phyloP scores from a whole-genome alignment of 176 grass and related monocot species.

The Phoenix dactylifera region DNA sequence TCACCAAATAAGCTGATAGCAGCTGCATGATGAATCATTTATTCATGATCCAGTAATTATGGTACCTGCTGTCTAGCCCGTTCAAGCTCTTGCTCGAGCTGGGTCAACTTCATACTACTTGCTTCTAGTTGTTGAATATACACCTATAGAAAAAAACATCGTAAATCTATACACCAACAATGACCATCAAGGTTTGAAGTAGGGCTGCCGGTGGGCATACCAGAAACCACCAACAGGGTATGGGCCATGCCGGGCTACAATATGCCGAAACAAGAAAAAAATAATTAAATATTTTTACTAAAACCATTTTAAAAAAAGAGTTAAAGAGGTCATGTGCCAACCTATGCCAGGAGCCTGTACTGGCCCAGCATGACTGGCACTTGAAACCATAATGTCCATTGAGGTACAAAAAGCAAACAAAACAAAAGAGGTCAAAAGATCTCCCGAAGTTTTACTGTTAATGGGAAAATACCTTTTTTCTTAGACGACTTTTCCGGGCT shows the following conservation, averaged over 20 bases:
- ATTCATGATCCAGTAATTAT: neutral
- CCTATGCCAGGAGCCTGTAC: no score
- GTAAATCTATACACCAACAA: constrained; percentile 1
- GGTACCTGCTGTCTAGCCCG: constrained; percentile 31
- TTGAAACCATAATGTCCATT: no score
- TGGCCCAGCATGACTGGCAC: no score
- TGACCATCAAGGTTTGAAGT: no score
- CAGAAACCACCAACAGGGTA: no score
- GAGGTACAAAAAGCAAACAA: no score
- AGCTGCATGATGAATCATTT: neutral
- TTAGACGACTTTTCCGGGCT: constrained; percentile 45
- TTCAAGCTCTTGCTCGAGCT: constrained; percentile 26
- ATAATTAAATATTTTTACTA: no score
- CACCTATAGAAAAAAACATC: constrained; percentile 12
- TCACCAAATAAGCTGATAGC: neutral
- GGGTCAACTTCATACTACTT: constrained; percentile 25
- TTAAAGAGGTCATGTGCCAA: no score
- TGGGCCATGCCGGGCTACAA: no score
- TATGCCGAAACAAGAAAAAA: no score
- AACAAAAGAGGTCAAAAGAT: neutral
- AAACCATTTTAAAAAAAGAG: no score
- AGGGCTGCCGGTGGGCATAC: no score
- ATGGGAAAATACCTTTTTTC: constrained; percentile 19
- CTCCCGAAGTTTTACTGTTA: neutral
- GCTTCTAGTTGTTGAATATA: constrained; percentile 30